Base-by-base conservation (phyloP, 2,329 filamentous ascomycete species). In the Monilinia fructigena region DNA sequence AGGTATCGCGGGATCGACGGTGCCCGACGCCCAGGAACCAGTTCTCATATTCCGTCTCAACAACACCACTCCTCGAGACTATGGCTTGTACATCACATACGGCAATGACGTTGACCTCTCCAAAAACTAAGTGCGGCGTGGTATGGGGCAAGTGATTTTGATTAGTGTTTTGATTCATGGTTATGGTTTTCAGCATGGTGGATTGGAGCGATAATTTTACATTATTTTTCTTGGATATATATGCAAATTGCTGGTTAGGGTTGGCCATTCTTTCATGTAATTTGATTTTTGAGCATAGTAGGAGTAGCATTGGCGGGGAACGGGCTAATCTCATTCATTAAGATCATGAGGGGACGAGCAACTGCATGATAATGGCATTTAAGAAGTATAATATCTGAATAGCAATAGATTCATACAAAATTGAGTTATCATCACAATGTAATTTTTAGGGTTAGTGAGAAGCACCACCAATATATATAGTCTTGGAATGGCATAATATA, bases 61-160 rank as follows among this genome's bases (percentile, higher is more conserved):
- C 23, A 45, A 58, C 11, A 45, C 55, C 16, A 38, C 10, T 42
- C 1, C 55, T 31, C 40, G 55, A 28, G 20, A 42, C 40, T 58
- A 58, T 16, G 55, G 38, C 38, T 58, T 58, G 23, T 42, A 45
- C 38, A n/a, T 58, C 11, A 26, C 55, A 58, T 58, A 58, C 6
- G 23, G 40, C 4, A 20, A 23, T 2, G 38, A 58, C 1, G 28
- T 26, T 31, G 26, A 23, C 18, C 55, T 6, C 23, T 28, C 18
- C 2, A 45, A 31, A 14, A 28, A 5, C 14, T 40, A 20, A 28
- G 18, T 2, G 42, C 23, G 23, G 16, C n/a, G 6, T 58, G 23
- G 55, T 6, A 28, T 45, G 26, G 8, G 55, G 8, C 45, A 52
- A 16, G 11, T 10, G 4, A 14, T 28, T 18, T 3, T 28, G 16